Percentiles rank a stretch among this genome's conserved stretches.
Evolutionary conservation across 2,329 filamentous ascomycete species (phyloP).

Genomic region (Sclerotinia minor): DNA sequence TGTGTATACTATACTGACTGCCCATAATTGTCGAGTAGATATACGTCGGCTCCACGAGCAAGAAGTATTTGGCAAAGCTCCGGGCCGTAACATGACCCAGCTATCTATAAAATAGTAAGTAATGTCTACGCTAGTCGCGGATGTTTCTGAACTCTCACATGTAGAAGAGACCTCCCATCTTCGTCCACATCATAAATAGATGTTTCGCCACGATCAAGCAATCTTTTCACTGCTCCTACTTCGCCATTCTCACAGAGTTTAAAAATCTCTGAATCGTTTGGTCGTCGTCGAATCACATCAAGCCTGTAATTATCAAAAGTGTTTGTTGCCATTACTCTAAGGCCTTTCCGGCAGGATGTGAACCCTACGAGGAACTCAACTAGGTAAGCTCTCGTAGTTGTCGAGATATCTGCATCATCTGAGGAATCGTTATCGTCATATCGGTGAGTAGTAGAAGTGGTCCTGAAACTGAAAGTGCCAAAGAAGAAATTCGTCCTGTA

Average conservation of each 20-base stretch:
- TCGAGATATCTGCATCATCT: background rate
- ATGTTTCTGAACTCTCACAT: background rate
- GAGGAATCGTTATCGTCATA: background rate
- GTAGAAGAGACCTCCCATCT: constrained; percentile 7
- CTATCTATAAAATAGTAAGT: background rate
- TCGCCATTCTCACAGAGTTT: background rate
- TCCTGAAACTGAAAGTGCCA: background rate
- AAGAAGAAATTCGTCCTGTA: background rate
- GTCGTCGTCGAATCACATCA: background rate
- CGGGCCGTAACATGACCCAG: fast-evolving
- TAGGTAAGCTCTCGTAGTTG: background rate
- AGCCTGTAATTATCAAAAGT: background rate
- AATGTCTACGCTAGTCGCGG: background rate
- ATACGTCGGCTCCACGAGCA: background rate
- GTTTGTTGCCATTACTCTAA: background rate
- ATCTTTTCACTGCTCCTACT: constrained; percentile 11
- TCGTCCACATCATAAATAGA: constrained; percentile 26
- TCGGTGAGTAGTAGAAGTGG: background rate
- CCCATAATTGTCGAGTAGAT: background rate
- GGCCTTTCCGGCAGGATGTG: background rate
- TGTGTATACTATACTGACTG: fast-evolving
- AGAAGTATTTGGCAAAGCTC: background rate
- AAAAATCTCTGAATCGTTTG: constrained; percentile 17
- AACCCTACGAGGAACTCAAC: background rate
- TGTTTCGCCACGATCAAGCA: constrained; percentile 23